A percentile compares a stretch with the other conserved stretches of the same genome.
Evolutionary conservation across 768 basidiomycete species (phyloP).

Genomic region (Boletus rex-veris): DNA sequence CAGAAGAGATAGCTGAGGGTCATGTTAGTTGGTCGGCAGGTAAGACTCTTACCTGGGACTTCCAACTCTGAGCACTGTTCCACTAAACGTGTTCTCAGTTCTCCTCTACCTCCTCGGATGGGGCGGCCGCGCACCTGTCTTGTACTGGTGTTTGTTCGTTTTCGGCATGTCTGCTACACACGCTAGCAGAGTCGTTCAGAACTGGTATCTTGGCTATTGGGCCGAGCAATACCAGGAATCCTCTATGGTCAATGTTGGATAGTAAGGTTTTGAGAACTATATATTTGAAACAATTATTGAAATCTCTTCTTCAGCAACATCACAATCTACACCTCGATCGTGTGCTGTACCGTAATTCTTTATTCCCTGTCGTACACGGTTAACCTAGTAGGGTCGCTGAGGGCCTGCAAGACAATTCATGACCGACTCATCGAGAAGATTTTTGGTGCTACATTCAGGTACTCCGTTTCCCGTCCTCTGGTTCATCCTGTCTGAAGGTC

Average conservation of each 20-base stretch:
- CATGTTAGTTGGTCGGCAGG: constrained; percentile 10
- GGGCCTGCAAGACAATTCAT: constrained; percentile 57
- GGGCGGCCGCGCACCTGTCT: constrained; percentile 21
- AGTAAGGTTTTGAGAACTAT: constrained; percentile 21
- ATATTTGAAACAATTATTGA: neutral
- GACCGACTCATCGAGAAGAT: constrained; percentile 48
- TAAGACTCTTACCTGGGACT: constrained; percentile 7
- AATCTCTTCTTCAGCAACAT: constrained; percentile 42
- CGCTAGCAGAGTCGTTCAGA: constrained; percentile 23
- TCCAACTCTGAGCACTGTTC: neutral
- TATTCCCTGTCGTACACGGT: constrained; percentile 36
- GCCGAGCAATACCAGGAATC: constrained; percentile 28
- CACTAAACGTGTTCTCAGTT: neutral
- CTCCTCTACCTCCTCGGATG: constrained; percentile 16
- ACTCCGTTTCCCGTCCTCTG: constrained; percentile 31
- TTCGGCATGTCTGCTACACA: constrained; percentile 21
- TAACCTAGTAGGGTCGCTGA: constrained; percentile 44
- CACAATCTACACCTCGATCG: constrained; percentile 37
- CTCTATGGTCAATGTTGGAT: constrained; percentile 29
- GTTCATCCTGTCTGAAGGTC: constrained; percentile 29
- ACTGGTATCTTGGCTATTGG: constrained; percentile 38
- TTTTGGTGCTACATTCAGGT: constrained; percentile 60
- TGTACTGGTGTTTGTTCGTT: constrained; percentile 30
- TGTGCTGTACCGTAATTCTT: constrained; percentile 28
- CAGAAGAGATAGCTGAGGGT: constrained; percentile 15